phyloP scores from a whole-genome alignment of 495 filamentous ascomycete species.

The Aspergillus homomorphus region DNA sequence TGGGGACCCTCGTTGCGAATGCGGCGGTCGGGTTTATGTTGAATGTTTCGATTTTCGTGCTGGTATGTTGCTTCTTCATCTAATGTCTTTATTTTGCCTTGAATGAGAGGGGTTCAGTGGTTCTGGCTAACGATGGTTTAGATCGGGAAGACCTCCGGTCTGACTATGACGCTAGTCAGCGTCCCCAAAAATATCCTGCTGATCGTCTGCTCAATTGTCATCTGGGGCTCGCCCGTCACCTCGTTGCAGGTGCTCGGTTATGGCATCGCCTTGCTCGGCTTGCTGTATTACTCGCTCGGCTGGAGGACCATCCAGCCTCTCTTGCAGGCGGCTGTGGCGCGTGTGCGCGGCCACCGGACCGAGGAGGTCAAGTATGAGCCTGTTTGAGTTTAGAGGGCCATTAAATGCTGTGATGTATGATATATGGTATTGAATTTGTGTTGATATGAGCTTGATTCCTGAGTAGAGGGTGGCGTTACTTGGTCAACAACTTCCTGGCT shows the following conservation, averaged over 20 bases:
- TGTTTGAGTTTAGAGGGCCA: too few species aligned
- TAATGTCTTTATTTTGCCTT: neutral
- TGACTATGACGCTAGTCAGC: constrained; percentile 73
- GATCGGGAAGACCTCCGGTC: constrained; percentile 74
- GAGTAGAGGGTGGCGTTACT: too few species aligned
- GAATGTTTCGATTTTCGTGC: constrained; percentile 72
- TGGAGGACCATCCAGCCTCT: neutral
- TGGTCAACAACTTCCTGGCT: too few species aligned
- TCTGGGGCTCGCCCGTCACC: constrained; percentile 62
- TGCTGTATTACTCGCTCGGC: constrained; percentile 67
- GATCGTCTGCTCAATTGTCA: constrained; percentile 58
- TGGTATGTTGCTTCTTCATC: constrained; percentile 49
- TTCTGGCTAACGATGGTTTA: constrained; percentile 21
- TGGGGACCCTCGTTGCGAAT: constrained; percentile 58
- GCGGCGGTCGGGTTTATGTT: constrained; percentile 72
- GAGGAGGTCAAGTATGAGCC: neutral
- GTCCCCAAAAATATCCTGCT: constrained; percentile 76
- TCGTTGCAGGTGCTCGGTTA: constrained; percentile 64
- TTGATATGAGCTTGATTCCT: too few species aligned
- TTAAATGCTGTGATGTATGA: neutral
- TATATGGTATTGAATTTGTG: too few species aligned
- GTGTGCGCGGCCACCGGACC: neutral
- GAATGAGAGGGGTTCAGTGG: neutral
- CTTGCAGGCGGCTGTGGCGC: neutral
- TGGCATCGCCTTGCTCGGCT: constrained; percentile 57